Percentiles rank a stretch among this genome's conserved stretches.
Conservation (phyloP, 495 filamentous ascomycete species). For the Penicillium odoratum region DNA sequence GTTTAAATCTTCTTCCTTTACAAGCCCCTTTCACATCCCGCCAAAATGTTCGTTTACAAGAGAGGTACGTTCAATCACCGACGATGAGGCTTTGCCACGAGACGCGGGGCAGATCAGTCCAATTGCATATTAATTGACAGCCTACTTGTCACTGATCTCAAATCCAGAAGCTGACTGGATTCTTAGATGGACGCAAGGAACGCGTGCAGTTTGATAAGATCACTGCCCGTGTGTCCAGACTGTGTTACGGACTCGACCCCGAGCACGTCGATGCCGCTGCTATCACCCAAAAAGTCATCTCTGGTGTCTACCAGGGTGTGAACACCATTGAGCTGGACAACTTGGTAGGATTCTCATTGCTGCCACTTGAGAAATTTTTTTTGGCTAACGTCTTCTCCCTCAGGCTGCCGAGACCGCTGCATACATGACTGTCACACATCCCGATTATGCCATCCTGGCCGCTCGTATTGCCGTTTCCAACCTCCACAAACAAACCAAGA, state of each 20-base stretch:
- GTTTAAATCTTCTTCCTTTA: conserved; percentile 16
- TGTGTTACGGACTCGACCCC: conserved; percentile 94
- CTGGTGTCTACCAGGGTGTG: conserved; percentile 97
- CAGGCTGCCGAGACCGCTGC: conserved; percentile 98
- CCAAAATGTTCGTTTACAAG: conserved; percentile 69
- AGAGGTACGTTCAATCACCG: conserved; percentile 53
- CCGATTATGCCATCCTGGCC: conserved; percentile 97
- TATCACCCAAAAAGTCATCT: conserved; percentile 98
- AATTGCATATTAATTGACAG: conserved; percentile 2
- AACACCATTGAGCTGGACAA: conserved; percentile 95
- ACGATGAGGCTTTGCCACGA: background rate
- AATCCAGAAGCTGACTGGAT: conserved; percentile 22
- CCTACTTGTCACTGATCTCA: conserved; percentile 28
- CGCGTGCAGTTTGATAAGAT: conserved; percentile 99
- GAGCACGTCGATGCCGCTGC: conserved; percentile 97
- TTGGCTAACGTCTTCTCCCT: conserved; percentile 5
- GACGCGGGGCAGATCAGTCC: conserved; percentile 10
- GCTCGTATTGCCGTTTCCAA: conserved; percentile 98
- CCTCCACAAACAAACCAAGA: conserved; percentile 99
- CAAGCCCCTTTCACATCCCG: conserved; percentile 14
- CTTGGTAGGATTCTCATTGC: conserved; percentile 61
- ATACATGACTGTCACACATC: conserved; percentile 99
- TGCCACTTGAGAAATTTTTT: background rate
- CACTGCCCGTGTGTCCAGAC: conserved; percentile 92
- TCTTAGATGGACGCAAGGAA: conserved; percentile 95